A percentile compares a stretch with the other conserved stretches of the same genome.
Evolutionary conservation across 1,139 yeast genomes (phyloP).

Genomic region (Hansenula lynferdii): DNA sequence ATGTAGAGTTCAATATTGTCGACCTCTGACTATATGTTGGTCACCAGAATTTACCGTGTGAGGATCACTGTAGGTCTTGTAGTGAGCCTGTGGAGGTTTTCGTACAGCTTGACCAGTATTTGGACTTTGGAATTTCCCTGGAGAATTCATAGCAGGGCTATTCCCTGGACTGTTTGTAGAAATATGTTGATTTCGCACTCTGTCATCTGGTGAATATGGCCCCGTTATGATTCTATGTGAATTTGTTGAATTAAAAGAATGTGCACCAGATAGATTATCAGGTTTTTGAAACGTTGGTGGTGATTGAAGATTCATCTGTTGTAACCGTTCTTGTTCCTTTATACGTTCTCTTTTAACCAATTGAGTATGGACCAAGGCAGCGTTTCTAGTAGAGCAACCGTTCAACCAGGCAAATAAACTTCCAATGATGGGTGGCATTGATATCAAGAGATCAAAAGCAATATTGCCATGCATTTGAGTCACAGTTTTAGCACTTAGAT

Average conservation of each 20-base stretch:
- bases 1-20: background rate
- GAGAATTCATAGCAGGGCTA: too few relatives aligned
- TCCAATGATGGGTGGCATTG: constrained; percentile 79
- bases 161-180: too few relatives aligned
- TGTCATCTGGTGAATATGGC: too few relatives aligned
- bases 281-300: background rate
- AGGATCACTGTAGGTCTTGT: background rate
- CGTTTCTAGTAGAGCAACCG: constrained; percentile 87
- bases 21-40: background rate
- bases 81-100: background rate
- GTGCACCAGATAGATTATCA: background rate
- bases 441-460: constrained; percentile 61
- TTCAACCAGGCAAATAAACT: constrained; percentile 72
- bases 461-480: constrained; percentile 75
- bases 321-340: constrained; percentile 3
- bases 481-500: constrained; percentile 53
- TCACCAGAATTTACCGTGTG: too few relatives aligned
- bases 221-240: too few relatives aligned
- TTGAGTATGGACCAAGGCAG: constrained; percentile 57
- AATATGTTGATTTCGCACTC: too few relatives aligned
- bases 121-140: too few relatives aligned
- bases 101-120: too few relatives aligned
- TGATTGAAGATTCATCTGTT: constrained; percentile 1
- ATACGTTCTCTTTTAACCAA: constrained; percentile 15
- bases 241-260: constrained; percentile 1